These are phyloP conservation scores for Quercus agrifolia DNA, from an alignment of 306 rosid genomes.

Conservation along the genomic window DNA sequence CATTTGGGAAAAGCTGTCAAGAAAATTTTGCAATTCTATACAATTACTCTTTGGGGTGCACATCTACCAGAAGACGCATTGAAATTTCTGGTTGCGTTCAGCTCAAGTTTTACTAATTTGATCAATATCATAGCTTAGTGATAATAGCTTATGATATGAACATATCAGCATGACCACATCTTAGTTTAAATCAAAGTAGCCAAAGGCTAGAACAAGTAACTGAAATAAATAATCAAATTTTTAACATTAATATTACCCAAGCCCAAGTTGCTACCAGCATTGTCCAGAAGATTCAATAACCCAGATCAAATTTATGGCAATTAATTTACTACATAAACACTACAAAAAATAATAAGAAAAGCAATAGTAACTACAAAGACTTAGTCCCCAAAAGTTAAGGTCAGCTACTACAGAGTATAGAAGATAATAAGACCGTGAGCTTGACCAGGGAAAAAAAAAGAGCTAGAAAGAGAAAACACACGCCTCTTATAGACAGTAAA, in stretches of 20 bases:
- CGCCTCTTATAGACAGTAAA: background rate
- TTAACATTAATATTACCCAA: background rate
- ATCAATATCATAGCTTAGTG: background rate
- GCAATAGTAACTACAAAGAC: no score
- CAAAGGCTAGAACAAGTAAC: background rate
- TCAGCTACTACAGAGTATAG: no score
- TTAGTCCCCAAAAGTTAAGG: no score
- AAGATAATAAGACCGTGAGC: no score
- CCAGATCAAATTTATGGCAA: conserved; percentile 36
- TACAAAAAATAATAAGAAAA: background rate
- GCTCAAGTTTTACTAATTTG: background rate
- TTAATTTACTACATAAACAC: background rate
- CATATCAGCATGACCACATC: background rate
- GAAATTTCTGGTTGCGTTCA: background rate
- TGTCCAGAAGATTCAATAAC: conserved; percentile 1
- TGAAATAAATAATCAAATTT: background rate
- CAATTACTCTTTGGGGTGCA: background rate
- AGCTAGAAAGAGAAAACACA: background rate
- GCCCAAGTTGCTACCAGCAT: background rate
- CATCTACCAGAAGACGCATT: background rate
- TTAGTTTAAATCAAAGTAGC: background rate
- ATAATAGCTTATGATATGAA: background rate
- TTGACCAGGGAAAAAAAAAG: background rate
- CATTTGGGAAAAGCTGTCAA: background rate
- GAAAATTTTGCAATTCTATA: background rate